Base-by-base conservation (phyloP, 257 asterid genomes). In the Asclepias syriaca region DNA sequence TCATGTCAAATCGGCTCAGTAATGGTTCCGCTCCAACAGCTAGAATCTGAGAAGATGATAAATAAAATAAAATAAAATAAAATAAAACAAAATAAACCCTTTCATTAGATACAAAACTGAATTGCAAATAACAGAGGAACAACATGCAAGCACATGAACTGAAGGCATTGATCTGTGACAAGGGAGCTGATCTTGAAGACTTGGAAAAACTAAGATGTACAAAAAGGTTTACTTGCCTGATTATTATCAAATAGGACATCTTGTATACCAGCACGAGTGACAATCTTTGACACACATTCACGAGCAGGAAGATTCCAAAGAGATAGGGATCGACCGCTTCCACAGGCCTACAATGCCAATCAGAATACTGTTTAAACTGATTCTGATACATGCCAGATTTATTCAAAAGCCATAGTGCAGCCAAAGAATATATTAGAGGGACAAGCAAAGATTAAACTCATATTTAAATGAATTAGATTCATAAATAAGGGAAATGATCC, bases 251-350 rank as follows among this genome's bases (percentile, higher is more conserved):
- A 94, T 54, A 77, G 32, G 69, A 88, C 89, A 83, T 87, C 97
- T 75, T 94, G 99, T 76, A 83, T 73, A 56, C 96, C 66, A 78
- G 90, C 84, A 70, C 29, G 75, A 59, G 91, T 87, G 70, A 74
- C 70, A 32, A 81, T 84, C 68, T 75, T 74, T 58, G 92, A 78
- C 72, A 94, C 90, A 0, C 99, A 87, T 80, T 92, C 97, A 65
- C 88, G 72, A 57, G 97, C 96, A 83, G 87, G 85, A 84, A 94
- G 92, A 79, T 87, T 91, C 99, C 99, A 94, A 53, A 94, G 81
- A n/a, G 98, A 91, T 51, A 94, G 68, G 60, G 96, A 87, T 70
- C 66, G 92, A 34, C 95, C 98, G 78, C 85, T 94, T 65, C 98
- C 99, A 81, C 95, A 91, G 75, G 85, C 97, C 99, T 93, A 71